Conservation (phyloP, 345 rosid genomes). For the thale cress (Arabidopsis thaliana) region DNA sequence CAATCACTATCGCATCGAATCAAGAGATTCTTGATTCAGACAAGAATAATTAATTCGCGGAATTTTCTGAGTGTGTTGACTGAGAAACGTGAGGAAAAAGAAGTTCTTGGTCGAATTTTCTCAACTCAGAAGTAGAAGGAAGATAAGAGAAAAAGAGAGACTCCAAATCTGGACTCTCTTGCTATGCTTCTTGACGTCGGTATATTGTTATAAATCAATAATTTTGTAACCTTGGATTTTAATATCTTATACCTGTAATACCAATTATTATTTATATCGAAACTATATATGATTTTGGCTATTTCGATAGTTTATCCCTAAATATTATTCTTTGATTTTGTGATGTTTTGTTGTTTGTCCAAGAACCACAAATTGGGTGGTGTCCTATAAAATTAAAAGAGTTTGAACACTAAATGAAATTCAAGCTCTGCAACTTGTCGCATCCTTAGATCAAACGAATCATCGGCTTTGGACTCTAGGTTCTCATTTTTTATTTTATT, state of each 20-base stretch:
- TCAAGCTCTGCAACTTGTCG: too few relatives aligned
- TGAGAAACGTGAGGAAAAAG: slow-evolving; percentile 10
- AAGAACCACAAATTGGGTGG: too few relatives aligned
- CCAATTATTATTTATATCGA: background rate
- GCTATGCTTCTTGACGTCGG: slow-evolving; percentile 9
- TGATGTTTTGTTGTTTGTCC: too few relatives aligned
- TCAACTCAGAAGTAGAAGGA: background rate
- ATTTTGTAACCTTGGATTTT: slow-evolving; percentile 12
- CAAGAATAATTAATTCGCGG: background rate
- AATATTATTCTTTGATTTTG: too few relatives aligned
- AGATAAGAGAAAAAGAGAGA: background rate
- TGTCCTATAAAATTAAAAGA: too few relatives aligned
- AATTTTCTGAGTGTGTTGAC: slow-evolving; percentile 1
- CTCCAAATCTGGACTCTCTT: slow-evolving; percentile 17
- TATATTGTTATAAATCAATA: slow-evolving; percentile 15
- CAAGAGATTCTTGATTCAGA: slow-evolving; percentile 34
- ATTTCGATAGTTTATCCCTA: too few relatives aligned
- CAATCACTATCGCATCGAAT: background rate
- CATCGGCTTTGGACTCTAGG: too few relatives aligned
- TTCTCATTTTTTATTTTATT: too few relatives aligned
- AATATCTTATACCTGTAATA: background rate
- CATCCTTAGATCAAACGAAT: too few relatives aligned
- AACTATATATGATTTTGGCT: background rate
- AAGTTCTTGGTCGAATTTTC: slow-evolving; percentile 30
- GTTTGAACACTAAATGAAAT: too few relatives aligned